Percentiles rank a stretch among this genome's conserved stretches.
Conservation (phyloP, 257 asterid species). For the Nicotiana noctiflora region DNA sequence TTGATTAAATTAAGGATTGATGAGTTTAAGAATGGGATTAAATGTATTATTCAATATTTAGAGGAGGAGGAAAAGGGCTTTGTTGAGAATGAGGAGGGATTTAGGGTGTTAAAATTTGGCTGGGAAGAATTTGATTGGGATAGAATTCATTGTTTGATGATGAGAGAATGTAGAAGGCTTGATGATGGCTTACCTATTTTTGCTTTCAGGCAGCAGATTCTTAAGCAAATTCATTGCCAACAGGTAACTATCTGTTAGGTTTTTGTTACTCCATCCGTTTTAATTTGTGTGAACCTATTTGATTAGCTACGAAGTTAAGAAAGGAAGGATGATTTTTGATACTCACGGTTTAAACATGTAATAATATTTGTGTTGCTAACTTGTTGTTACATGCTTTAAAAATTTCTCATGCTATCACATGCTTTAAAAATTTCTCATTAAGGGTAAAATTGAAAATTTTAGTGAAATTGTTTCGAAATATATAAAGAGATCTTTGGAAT, state of each 20-base stretch:
- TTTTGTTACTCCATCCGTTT: neutral
- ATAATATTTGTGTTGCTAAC: neutral
- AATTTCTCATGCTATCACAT: neutral
- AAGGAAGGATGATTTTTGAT: neutral
- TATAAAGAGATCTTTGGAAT: neutral
- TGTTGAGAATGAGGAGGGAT: neutral
- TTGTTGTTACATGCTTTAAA: neutral
- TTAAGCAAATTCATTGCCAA: conserved; percentile 42
- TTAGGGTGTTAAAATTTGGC: conserved; percentile 29
- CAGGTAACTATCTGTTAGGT: conserved; percentile 37
- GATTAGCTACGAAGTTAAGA: neutral
- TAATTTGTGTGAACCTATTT: neutral
- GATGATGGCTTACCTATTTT: conserved; percentile 83
- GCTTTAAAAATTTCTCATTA: neutral
- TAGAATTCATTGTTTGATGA: conserved; percentile 46
- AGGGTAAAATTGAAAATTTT: neutral
- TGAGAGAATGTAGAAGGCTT: conserved; percentile 77
- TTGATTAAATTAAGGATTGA: conserved; percentile 43
- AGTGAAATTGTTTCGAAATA: neutral
- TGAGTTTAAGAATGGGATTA: conserved; percentile 56
- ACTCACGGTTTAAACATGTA: neutral
- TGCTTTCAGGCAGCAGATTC: conserved; percentile 42
- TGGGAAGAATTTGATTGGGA: conserved; percentile 45
- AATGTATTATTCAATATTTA: conserved; percentile 40
- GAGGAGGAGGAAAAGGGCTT: conserved; percentile 24